A percentile compares a stretch with the other conserved stretches of the same genome.
Conservation (phyloP, 306 rosid genomes). For the Rosa multiflora region DNA sequence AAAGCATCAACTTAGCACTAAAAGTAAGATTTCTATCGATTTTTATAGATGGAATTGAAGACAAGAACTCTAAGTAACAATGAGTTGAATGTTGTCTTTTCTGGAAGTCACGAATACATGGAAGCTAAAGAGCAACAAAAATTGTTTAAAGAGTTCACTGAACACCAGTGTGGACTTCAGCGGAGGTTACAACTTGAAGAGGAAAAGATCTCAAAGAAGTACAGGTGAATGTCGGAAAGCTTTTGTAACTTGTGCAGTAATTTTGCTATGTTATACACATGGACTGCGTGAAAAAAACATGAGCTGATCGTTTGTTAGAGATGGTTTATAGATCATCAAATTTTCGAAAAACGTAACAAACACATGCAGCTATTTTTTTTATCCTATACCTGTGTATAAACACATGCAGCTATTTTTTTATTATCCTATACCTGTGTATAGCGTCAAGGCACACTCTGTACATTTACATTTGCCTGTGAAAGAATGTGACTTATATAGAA, state of each 20-base stretch:
- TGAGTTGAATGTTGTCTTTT: conserved; percentile 40
- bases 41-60: conserved; percentile 27
- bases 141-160: conserved; percentile 41
- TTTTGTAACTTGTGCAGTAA: not conserved
- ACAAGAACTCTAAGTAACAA: conserved; percentile 2
- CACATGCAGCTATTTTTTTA: not conserved
- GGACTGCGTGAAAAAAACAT: no score
- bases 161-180: conserved; percentile 45
- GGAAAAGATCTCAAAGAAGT: conserved; percentile 24
- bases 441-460: not conserved
- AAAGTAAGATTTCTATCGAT: not conserved
- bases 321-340: no score
- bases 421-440: not conserved
- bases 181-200: conserved; percentile 47
- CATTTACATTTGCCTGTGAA: not conserved
- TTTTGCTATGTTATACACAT: not conserved
- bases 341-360: no score
- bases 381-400: no score
- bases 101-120: conserved; percentile 48
- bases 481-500: not conserved
- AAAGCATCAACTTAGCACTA: not conserved
- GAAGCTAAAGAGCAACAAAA: conserved; percentile 40
- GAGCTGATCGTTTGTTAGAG: no score
- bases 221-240: not conserved
- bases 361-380: no score